These are phyloP conservation scores for Leccinum uliginosum DNA, from an alignment of 768 basidiomycete genomes.

Conservation along the genomic window DNA sequence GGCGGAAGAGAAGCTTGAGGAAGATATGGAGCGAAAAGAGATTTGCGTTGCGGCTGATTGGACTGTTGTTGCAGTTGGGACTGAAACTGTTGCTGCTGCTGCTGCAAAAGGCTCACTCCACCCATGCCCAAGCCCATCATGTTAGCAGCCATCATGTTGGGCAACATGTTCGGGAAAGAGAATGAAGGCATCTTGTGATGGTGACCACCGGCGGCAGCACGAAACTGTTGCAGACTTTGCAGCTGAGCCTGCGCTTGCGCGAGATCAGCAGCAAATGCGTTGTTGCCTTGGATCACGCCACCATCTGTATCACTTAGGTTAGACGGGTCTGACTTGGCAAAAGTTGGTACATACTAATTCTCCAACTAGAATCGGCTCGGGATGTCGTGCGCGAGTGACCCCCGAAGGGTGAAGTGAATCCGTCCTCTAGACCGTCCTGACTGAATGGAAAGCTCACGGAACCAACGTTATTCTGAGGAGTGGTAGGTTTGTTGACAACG, in stretches of 20 bases:
- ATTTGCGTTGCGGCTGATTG: conserved; percentile 92
- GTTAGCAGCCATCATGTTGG: conserved; percentile 95
- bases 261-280: conserved; percentile 73
- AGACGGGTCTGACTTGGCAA: background rate
- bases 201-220: conserved; percentile 89
- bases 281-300: conserved; percentile 62
- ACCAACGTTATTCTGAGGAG: conserved; percentile 42
- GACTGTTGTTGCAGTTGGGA: conserved; percentile 92
- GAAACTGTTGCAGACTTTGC: conserved; percentile 94
- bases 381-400: conserved; percentile 74
- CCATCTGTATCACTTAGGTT: conserved; percentile 47
- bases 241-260: conserved; percentile 97
- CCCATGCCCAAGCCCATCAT: conserved; percentile 89
- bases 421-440: conserved; percentile 76
- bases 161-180: conserved; percentile 98
- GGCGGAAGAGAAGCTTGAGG: conserved; percentile 97
- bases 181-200: conserved; percentile 97
- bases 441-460: conserved; percentile 51
- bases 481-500: conserved; percentile 72
- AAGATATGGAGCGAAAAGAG: conserved; percentile 96
- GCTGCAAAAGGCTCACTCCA: conserved; percentile 81
- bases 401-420: conserved; percentile 60
- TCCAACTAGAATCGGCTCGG: conserved; percentile 81
- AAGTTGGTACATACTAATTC: conserved; percentile 62
- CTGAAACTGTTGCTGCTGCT: conserved; percentile 93